These are phyloP conservation scores for Wickerhamiella galacta DNA, from an alignment of 805 yeast genomes.

Conservation along the genomic window DNA sequence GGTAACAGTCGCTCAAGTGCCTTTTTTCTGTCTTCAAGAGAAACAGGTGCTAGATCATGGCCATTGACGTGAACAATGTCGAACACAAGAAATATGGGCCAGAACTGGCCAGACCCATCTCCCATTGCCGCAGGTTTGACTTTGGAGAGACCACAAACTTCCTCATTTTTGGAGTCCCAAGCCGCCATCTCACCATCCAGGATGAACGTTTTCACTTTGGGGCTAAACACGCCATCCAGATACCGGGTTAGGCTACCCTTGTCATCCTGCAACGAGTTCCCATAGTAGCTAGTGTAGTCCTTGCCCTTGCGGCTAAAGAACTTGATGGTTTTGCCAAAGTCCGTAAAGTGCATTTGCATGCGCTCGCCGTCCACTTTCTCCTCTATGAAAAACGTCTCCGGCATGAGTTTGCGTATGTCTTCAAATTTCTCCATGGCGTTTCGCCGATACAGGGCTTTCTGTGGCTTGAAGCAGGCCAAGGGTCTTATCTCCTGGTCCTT, in stretches of 20 bases:
- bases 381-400: slow-evolving; percentile 48
- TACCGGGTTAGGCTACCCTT: slow-evolving; percentile 39
- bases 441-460: slow-evolving; percentile 43
- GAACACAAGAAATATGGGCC: slow-evolving; percentile 34
- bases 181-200: slow-evolving; percentile 93
- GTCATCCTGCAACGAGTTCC: slow-evolving; percentile 26
- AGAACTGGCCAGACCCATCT: slow-evolving; percentile 11
- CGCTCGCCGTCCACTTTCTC: slow-evolving; percentile 93
- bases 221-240: slow-evolving; percentile 24
- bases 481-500: slow-evolving; percentile 29
- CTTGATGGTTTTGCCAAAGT: slow-evolving; percentile 28
- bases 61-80: slow-evolving; percentile 65
- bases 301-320: slow-evolving; percentile 52
- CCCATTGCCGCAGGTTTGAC: slow-evolving; percentile 53
- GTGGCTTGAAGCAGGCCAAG: slow-evolving; percentile 54
- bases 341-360: slow-evolving; percentile 52
- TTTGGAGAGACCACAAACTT: slow-evolving; percentile 62
- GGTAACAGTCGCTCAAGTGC: slow-evolving; percentile 31
- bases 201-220: slow-evolving; percentile 25
- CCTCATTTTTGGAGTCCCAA: slow-evolving; percentile 39
- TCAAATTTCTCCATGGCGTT: slow-evolving; percentile 35
- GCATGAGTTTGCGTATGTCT: slow-evolving; percentile 24
- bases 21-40: slow-evolving; percentile 39
- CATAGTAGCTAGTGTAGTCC: slow-evolving; percentile 60
- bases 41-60: slow-evolving; percentile 34